Conservation (phyloP, 768 basidiomycete genomes). For the Kwoniella sp. region DNA sequence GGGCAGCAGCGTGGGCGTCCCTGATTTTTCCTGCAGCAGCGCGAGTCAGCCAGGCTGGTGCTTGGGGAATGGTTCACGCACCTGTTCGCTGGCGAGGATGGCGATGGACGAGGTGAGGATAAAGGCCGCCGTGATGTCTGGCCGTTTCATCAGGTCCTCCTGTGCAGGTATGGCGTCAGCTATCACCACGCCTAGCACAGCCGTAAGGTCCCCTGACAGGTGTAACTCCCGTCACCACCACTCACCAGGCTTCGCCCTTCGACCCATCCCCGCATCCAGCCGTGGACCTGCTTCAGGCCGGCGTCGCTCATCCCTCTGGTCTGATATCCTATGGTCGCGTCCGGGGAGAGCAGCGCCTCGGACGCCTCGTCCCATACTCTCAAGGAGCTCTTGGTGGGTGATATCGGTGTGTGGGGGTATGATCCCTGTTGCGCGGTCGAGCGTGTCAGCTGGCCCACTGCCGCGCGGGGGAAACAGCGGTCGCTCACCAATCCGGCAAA, state of each 20-base stretch:
- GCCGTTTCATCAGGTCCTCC: conserved; percentile 43
- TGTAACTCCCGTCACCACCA: neutral
- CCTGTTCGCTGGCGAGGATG: conserved; percentile 43
- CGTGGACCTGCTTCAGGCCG: conserved; percentile 19
- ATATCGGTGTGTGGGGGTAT: conserved; percentile 45
- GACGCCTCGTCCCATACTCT: conserved; percentile 45
- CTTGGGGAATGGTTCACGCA: conserved; percentile 3
- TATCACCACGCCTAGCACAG: neutral
- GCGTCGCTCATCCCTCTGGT: conserved; percentile 37
- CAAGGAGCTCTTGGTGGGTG: conserved; percentile 38
- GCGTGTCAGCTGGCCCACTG: neutral
- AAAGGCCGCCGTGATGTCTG: conserved; percentile 46
- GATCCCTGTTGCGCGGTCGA: conserved; percentile 32
- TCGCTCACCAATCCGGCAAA: conserved; percentile 45
- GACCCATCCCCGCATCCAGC: conserved; percentile 45
- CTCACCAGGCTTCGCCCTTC: conserved; percentile 41
- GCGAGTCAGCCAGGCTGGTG: neutral
- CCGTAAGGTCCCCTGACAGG: neutral
- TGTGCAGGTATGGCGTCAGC: neutral
- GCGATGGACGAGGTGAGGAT: conserved; percentile 45
- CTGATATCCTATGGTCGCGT: conserved; percentile 39
- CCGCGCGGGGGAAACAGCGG: neutral
- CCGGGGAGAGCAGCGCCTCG: conserved; percentile 39
- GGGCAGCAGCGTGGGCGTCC: conserved; percentile 28
- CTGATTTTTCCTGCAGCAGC: conserved; percentile 25